Percentiles rank a stretch among this genome's conserved stretches.
phyloP scores from a whole-genome alignment of 352 stramenopile species.

The Globisporangium sylvaticum region DNA sequence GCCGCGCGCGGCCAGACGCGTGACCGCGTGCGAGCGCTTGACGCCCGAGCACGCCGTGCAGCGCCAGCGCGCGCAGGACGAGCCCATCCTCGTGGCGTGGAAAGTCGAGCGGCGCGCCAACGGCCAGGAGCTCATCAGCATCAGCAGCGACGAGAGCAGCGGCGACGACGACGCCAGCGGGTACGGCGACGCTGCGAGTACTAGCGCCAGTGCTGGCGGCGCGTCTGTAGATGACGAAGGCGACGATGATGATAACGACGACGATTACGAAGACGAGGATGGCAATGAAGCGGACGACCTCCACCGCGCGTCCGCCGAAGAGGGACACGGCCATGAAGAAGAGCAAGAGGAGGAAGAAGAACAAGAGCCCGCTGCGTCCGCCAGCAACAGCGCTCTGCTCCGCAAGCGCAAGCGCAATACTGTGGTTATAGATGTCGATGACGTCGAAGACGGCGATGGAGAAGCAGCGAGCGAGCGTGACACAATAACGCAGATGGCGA shows the following conservation, averaged over 20 bases:
- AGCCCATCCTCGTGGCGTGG: constrained; percentile 76
- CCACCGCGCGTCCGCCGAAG: not conserved
- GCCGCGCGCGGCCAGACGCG: not conserved
- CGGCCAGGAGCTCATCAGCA: constrained; percentile 55
- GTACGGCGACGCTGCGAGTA: not conserved
- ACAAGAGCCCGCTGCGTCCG: not conserved
- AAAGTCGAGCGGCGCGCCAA: constrained; percentile 42
- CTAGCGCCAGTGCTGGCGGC: not conserved
- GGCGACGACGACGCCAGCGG: constrained; percentile 20
- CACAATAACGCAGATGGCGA: not conserved
- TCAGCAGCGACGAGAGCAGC: constrained; percentile 36
- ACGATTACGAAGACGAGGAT: constrained; percentile 13
- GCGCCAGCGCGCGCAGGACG: constrained; percentile 77
- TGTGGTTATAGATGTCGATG: not conserved
- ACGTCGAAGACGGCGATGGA: not conserved
- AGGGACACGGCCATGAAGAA: not conserved
- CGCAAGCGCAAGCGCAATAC: not conserved
- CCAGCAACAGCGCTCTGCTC: not conserved
- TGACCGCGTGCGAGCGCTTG: constrained; percentile 19
- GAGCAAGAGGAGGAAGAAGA: not conserved
- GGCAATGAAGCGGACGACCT: not conserved
- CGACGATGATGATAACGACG: constrained; percentile 14
- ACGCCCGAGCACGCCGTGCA: constrained; percentile 42
- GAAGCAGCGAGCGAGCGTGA: not conserved
- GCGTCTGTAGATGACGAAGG: not conserved